phyloP scores from a whole-genome alignment of 345 rosid species.

The Brassica napus region DNA sequence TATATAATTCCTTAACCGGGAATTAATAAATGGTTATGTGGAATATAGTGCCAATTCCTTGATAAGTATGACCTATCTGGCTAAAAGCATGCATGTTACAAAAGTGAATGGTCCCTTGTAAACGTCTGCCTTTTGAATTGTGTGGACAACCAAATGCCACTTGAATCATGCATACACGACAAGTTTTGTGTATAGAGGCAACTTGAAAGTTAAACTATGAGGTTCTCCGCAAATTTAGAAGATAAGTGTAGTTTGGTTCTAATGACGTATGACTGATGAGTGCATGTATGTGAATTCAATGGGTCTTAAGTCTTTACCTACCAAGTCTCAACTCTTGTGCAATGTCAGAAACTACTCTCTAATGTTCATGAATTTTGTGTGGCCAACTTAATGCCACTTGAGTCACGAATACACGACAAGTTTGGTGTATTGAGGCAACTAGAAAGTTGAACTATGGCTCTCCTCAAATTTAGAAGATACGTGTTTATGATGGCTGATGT shows the following conservation, averaged over 20 bases:
- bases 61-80: not conserved
- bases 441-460: slow-evolving; percentile 8
- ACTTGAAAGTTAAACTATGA: slow-evolving; percentile 24
- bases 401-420: slow-evolving; percentile 22
- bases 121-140: slow-evolving; percentile 13
- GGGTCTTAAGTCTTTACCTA: not conserved
- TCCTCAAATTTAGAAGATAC: slow-evolving; percentile 17
- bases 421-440: not conserved
- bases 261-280: slow-evolving; percentile 3
- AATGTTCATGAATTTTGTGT: not conserved
- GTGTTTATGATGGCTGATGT: not conserved
- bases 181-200: slow-evolving; percentile 16
- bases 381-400: slow-evolving; percentile 35
- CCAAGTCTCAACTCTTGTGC: slow-evolving; percentile 12
- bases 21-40: not conserved
- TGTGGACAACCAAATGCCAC: slow-evolving; percentile 36
- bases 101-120: slow-evolving; percentile 34
- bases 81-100: slow-evolving; percentile 11
- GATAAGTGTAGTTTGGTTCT: slow-evolving; percentile 18
- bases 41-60: slow-evolving; percentile 1
- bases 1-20: not conserved
- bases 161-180: slow-evolving; percentile 26
- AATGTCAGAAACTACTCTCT: slow-evolving; percentile 1
- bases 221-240: slow-evolving; percentile 30
- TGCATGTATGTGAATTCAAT: not conserved